Base-by-base conservation (phyloP, 441 rosid species). In the Omphalea diandra region DNA sequence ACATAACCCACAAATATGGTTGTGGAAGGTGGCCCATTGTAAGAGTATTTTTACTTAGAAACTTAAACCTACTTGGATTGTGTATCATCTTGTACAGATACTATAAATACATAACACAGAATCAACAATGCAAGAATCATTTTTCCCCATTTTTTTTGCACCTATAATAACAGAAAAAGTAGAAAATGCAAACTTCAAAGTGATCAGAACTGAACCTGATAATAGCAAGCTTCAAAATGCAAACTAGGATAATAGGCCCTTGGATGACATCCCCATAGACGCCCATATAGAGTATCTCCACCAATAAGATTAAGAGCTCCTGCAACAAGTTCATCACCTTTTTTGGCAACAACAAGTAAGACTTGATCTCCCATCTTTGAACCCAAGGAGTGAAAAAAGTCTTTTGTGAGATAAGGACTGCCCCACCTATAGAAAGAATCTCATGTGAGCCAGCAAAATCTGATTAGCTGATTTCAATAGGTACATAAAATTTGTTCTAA, bases 211-310 rank as follows among this genome's bases (percentile, higher is more conserved):
- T 57, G 59, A 72, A 94, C 97, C 95, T 94, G 98, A 84, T 94
- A 91, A 81, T 94, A 91, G 77, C 97, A 94, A 6, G 97, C 97
- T 83, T 94, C 98, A 73, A 94, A 94, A 73, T 94, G 97, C 77
- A 94, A 85, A 79, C 90, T 78, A 36, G 97, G 97, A 76, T 88
- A 94, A 76, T 94, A 88, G 47, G 85, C 88, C 54, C 73, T 81
- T 1, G 94, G 91, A 67, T 87, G 84, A 68, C 97, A 91, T 68
- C 99, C 99, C 99, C 99, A 94, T 29, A 91, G 78, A 11, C 97
- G 91, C 26, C n/a, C 99, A 75, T 82, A 94, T 27, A 94, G 67
- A 55, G 97, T 75, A 76, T 91, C 97, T 74, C 97, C n/a, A n/a
- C n/a, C 99, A 20, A 94, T 90, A 67, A 94, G 85, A 86, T 94